Conservation (phyloP, 148 eudicot genomes). For the Rheum nobile region DNA sequence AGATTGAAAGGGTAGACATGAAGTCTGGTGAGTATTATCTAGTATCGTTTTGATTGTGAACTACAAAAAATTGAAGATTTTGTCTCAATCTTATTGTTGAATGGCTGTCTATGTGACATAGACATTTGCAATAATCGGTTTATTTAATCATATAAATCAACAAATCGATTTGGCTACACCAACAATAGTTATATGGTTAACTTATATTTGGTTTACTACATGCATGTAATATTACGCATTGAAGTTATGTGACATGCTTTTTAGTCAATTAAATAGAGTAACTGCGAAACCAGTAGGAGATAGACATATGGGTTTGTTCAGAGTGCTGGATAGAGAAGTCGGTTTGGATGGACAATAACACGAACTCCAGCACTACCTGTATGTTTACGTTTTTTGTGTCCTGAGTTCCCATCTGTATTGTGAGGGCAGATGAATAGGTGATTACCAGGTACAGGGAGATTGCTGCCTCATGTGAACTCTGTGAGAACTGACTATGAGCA, state of each 20-base stretch:
- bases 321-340: not conserved
- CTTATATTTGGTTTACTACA: not conserved
- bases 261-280: not conserved
- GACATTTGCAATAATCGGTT: not conserved
- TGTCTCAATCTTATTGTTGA: not conserved
- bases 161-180: not conserved
- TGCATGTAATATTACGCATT: not conserved
- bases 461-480: not conserved
- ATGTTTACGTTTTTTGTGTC: not conserved
- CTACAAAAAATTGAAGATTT: not conserved
- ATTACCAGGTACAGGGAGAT: not conserved
- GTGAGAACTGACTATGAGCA: no score
- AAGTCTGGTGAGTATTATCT: constrained; percentile 33
- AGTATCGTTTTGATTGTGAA: not conserved
- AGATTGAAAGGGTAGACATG: constrained; percentile 48
- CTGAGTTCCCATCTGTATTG: not conserved
- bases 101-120: not conserved
- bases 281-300: not conserved
- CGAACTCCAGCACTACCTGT: not conserved
- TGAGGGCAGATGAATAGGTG: not conserved
- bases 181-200: not conserved
- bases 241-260: not conserved
- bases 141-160: not conserved
- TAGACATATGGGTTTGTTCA: not conserved
- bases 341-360: not conserved